A percentile compares a stretch with the other conserved stretches of the same genome.
These are phyloP conservation scores for Stramenopiles sp. DNA, from an alignment of 352 stramenopile species.

Conservation along the genomic window DNA sequence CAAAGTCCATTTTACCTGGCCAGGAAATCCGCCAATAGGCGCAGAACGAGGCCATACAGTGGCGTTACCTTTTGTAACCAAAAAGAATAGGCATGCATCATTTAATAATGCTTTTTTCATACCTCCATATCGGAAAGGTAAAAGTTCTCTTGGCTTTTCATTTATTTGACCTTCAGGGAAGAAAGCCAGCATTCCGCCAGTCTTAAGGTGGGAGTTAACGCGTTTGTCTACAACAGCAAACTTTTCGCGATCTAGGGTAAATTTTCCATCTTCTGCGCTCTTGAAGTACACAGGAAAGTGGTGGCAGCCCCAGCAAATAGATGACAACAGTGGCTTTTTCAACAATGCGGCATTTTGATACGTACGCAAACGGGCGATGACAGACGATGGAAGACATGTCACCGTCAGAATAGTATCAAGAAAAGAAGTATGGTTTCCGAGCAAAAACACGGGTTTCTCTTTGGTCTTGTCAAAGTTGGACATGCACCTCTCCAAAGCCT, in stretches of 20 bases:
- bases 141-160: background rate
- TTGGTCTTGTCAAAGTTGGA: background rate
- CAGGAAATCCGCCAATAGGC: background rate
- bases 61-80: background rate
- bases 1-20: background rate
- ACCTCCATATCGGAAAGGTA: background rate
- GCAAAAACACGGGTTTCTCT: background rate
- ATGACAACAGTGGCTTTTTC: background rate
- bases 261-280: background rate
- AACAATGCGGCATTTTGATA: background rate
- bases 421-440: background rate
- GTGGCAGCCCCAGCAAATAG: background rate
- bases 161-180: background rate
- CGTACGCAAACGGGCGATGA: background rate
- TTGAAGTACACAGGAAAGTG: background rate
- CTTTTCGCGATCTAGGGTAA: background rate
- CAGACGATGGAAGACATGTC: background rate
- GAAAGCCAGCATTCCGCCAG: background rate
- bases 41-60: background rate
- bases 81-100: background rate
- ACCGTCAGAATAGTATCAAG: background rate
- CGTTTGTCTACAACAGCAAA: background rate
- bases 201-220: background rate
- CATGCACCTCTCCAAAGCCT: background rate
- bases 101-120: background rate